These are phyloP conservation scores for Alternaria viburni DNA, from an alignment of 2,329 filamentous ascomycete species.

Conservation along the genomic window DNA sequence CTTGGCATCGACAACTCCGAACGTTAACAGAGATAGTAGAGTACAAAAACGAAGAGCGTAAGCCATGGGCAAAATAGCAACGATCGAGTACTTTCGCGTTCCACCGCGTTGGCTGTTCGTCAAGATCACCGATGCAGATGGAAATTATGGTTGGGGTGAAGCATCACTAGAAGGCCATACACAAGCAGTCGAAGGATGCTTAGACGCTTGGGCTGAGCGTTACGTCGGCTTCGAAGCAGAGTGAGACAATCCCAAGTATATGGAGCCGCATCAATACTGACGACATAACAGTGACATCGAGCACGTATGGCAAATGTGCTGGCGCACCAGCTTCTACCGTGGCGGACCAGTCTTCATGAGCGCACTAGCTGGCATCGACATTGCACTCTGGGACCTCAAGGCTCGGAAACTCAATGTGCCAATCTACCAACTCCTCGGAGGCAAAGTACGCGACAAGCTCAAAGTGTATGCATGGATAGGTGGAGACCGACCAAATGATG, in stretches of 20 bases:
- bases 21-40: not conserved
- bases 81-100: constrained; percentile 75
- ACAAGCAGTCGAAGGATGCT: constrained; percentile 74
- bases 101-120: constrained; percentile 80
- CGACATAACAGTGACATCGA: constrained; percentile 69
- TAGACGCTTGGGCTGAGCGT: constrained; percentile 69
- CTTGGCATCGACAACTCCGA: too few relatives aligned
- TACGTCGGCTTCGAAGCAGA: constrained; percentile 73
- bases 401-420: constrained; percentile 69
- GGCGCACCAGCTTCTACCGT: constrained; percentile 74
- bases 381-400: constrained; percentile 81
- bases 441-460: constrained; percentile 72
- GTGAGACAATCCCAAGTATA: constrained; percentile 50
- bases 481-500: constrained; percentile 72
- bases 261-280: not conserved
- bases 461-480: constrained; percentile 82
- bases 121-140: constrained; percentile 72
- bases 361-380: constrained; percentile 77
- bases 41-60: not conserved
- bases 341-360: constrained; percentile 83
- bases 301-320: constrained; percentile 78
- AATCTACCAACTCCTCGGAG: constrained; percentile 75
- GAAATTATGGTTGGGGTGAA: constrained; percentile 74
- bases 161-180: constrained; percentile 76
- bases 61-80: constrained; percentile 67